Conservation (phyloP, 768 basidiomycete genomes). For the Pleurotus eryngii region DNA sequence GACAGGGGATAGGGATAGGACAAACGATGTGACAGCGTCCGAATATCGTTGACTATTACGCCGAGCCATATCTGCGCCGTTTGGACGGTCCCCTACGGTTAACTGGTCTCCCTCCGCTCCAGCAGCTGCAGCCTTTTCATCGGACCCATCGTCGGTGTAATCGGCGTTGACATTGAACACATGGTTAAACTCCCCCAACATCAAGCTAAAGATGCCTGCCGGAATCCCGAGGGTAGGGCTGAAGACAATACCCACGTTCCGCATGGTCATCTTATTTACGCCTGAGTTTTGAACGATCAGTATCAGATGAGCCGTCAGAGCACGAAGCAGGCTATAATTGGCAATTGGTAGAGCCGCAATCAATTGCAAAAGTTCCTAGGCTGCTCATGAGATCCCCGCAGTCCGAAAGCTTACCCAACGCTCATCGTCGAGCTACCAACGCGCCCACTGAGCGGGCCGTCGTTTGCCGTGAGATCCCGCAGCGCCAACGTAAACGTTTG, state of each 20-base stretch:
- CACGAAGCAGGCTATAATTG: conserved; percentile 92
- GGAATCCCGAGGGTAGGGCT: conserved; percentile 97
- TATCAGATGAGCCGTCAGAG: conserved; percentile 92
- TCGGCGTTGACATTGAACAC: conserved; percentile 81
- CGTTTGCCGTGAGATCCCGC: too few relatives aligned
- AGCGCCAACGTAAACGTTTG: too few relatives aligned
- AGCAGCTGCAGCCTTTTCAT: conserved; percentile 19
- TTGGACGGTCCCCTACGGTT: conserved; percentile 22
- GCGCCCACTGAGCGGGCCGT: too few relatives aligned
- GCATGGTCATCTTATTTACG: conserved; percentile 97
- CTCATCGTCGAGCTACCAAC: too few relatives aligned
- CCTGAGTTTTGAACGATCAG: conserved; percentile 88
- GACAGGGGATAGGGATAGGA: too few relatives aligned
- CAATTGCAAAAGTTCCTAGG: conserved; percentile 72
- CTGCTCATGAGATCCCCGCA: too few relatives aligned
- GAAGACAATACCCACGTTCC: conserved; percentile 98
- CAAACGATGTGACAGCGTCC: conserved; percentile 26
- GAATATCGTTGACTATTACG: conserved; percentile 85
- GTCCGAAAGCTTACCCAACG: too few relatives aligned
- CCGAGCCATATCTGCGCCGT: conserved; percentile 40
- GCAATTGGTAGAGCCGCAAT: conserved; percentile 85
- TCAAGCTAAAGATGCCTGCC: conserved; percentile 93
- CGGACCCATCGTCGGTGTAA: conserved; percentile 39
- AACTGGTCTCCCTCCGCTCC: conserved; percentile 23
- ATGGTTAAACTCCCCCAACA: conserved; percentile 89